Conservation (phyloP, 2,329 filamentous ascomycete species). For the Cladophialophora psammophila region DNA sequence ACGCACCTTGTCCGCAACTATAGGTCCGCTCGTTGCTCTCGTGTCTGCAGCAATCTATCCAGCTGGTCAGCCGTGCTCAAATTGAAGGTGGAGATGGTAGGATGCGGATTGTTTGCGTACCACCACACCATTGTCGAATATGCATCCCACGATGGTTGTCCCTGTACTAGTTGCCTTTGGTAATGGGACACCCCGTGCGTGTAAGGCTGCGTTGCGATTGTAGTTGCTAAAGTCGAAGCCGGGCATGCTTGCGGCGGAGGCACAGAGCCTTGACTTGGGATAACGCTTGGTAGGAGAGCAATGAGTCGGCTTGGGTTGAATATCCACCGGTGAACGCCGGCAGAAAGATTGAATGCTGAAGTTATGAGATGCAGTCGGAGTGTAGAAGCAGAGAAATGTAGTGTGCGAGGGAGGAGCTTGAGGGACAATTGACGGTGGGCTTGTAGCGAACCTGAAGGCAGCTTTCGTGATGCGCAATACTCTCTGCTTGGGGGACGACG, state of each 20-base stretch:
- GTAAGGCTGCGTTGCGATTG: slow-evolving; percentile 96
- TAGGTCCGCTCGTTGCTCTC: slow-evolving; percentile 93
- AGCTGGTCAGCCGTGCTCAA: slow-evolving; percentile 38
- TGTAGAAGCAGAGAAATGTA: not conserved
- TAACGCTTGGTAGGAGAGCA: not conserved
- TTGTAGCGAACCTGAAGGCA: slow-evolving; percentile 13
- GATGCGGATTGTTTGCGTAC: slow-evolving; percentile 58
- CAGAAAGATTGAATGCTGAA: not conserved
- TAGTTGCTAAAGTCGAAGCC: slow-evolving; percentile 99
- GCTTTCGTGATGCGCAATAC: slow-evolving; percentile 21
- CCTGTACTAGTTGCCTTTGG: slow-evolving; percentile 98
- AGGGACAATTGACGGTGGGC: not conserved
- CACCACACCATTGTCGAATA: slow-evolving; percentile 95
- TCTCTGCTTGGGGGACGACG: not conserved
- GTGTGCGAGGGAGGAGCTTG: not conserved
- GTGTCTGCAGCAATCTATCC: slow-evolving; percentile 93
- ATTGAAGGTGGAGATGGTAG: slow-evolving; percentile 4
- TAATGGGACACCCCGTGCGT: slow-evolving; percentile 89
- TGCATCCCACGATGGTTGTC: slow-evolving; percentile 97
- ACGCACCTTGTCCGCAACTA: slow-evolving; percentile 92
- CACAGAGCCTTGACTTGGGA: slow-evolving; percentile 20
- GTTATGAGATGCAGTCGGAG: not conserved
- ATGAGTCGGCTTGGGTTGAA: not conserved
- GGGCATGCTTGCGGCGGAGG: slow-evolving; percentile 67
- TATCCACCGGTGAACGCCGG: not conserved